phyloP scores from a whole-genome alignment of 108 stramenopile species.

The Craspedostauros australis region DNA sequence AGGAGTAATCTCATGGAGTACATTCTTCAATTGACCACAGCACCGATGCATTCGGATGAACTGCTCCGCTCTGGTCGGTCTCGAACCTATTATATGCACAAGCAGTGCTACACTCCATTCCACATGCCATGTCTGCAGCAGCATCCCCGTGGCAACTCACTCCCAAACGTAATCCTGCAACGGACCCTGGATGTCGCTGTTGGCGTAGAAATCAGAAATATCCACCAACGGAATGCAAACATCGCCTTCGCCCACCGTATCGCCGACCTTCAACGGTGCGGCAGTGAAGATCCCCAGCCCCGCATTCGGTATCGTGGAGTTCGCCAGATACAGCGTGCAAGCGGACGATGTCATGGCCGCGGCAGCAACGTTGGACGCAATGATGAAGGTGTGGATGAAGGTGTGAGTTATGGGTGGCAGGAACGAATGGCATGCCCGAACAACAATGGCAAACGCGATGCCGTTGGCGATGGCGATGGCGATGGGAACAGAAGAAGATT shows the following conservation, averaged over 20 bases:
- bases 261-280: slow-evolving; percentile 13
- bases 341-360: not conserved
- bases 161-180: slow-evolving; percentile 46
- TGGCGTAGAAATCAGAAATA: not conserved
- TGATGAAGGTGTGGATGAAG: too few relatives aligned
- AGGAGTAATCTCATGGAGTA: too few relatives aligned
- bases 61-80: too few relatives aligned
- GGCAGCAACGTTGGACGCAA: too few relatives aligned
- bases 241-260: slow-evolving; percentile 12
- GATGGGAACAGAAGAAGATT: too few relatives aligned
- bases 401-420: too few relatives aligned
- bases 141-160: slow-evolving; percentile 5
- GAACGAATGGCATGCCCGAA: not conserved
- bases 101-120: too few relatives aligned
- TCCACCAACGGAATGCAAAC: slow-evolving; percentile 12
- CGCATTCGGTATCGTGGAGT: slow-evolving; percentile 56
- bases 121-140: slow-evolving; percentile 11
- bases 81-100: too few relatives aligned
- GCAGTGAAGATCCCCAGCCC: slow-evolving; percentile 64
- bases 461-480: too few relatives aligned
- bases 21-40: too few relatives aligned
- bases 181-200: slow-evolving; percentile 30
- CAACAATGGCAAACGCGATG: not conserved
- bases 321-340: slow-evolving; percentile 59
- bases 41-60: too few relatives aligned